Base-by-base conservation (phyloP, 2,329 filamentous ascomycete genomes). In the Trichoderma koningiopsis region DNA sequence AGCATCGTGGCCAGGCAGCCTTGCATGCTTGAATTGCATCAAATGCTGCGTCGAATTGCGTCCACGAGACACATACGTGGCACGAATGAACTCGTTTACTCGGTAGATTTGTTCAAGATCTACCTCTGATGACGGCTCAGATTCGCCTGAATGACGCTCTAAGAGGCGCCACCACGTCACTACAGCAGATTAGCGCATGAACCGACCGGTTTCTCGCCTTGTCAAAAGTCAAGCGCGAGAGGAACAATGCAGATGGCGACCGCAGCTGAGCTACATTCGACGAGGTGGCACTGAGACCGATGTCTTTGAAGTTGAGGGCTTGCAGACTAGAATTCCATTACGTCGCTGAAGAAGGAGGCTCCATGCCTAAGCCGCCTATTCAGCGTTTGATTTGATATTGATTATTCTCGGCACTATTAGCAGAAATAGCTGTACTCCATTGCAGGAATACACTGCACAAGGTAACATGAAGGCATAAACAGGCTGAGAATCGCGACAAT, bases 121-220 rank as follows among this genome's bases (percentile, higher is more conserved):
- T 31, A 16, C 58, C 58, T 8, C 58, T 14, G 5, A 61, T 16
- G 19, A 47, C 58, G 27, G 58, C 37, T 22, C 56, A 37, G 19
- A 43, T 62, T 24, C 43, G 29, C 24, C 29, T 37, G 40, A 24
- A 22, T 66, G 63, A 66, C 63, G 63, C 52, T 58, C 19, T 4
- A 13, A 11, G 40, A 35, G 37, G n/a, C n/a, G 37, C 52, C 37
- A 66, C 63, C 27, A 66, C 63, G 63, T 58, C 63, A 66, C 19
- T n/a, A 13, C 47, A 6, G 11, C 16, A 24, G 22, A 6, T 57
- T 40, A 43, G 35, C 35, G 27, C 52, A 65, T 31, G 24, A 29
- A 40, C 3, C n/a, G 47, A 49, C 35, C n/a, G 35, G 62, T 43
- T 65, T 43, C 31, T 29, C 24, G 62, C 16, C 49, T 24, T 31